Base-by-base conservation (phyloP, 2,329 filamentous ascomycete species). In the Teratosphaeria gauchensis region DNA sequence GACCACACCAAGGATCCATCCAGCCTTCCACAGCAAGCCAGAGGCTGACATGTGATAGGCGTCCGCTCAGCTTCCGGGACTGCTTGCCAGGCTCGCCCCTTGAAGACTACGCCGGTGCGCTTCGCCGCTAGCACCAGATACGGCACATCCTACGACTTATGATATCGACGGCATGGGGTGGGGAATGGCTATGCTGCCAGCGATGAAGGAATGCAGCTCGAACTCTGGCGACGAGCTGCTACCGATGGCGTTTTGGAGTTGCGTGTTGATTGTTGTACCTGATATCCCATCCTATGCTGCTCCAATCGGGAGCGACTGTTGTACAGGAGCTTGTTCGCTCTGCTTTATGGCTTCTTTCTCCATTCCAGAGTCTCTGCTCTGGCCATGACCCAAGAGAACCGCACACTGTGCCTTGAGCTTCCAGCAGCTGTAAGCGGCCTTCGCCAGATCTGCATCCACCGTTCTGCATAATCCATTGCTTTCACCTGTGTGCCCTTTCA, bases 61-160 rank as follows among this genome's bases (percentile, higher is more conserved):
- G 70, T 33, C 69, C 69, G 31, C 60, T 73, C 35, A 71, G 69
- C 62, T 72, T 72, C 61, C 65, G 71, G 24, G 69, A 73, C 53
- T 72, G 71, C 59, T 62, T 72, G 35, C 69, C 68, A 24, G 63
- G 68, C 51, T 72, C 70, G 54, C 65, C 66, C 28, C 61, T 72
- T 14, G 68, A 71, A 46, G 71, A 72, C 56, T 72, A 70, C 59
- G 68, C 69, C 56, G 70, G 70, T 11, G 63, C 59, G 16, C 61
- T 64, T 33, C 46, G 58, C 61, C 61, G 61, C 58, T 48, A 48
- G 42, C n/a, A 21, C 42, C n/a, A 48, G 16, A 4, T 48, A 8
- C 42, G 19, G n/a, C 42, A 21, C 16, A 48, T 48, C 42, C 19
- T 19, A 48, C 19, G 16, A 48, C n/a, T 48, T 48, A 21, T 48